Conservation (phyloP, 2,329 filamentous ascomycete genomes). For the Hypoxylon sp. region DNA sequence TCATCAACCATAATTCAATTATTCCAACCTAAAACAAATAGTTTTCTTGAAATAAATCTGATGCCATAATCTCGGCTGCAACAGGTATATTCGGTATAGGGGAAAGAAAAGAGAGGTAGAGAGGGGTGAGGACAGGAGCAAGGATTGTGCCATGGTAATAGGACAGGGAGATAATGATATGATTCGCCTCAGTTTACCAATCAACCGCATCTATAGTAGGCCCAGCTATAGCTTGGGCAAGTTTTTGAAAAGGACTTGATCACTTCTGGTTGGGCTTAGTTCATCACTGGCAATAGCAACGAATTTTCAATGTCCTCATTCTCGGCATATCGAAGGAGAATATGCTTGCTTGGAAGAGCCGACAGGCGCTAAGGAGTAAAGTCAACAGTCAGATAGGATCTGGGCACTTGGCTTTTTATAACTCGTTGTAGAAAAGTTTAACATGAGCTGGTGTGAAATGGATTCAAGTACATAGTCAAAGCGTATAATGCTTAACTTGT, state of each 20-base stretch:
- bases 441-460: too few species aligned
- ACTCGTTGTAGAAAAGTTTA: neutral
- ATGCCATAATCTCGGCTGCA: neutral
- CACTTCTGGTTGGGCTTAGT: neutral
- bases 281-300: neutral
- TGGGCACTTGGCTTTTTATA: neutral
- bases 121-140: too few species aligned
- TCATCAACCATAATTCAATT: neutral
- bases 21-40: neutral
- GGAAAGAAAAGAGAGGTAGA: neutral
- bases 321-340: neutral
- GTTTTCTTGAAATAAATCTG: neutral
- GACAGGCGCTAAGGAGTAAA: neutral
- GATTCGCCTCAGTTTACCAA: conserved; percentile 1
- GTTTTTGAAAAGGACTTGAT: neutral
- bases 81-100: neutral
- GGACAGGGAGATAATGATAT: neutral
- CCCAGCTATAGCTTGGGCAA: neutral
- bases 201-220: neutral
- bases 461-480: too few species aligned
- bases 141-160: neutral
- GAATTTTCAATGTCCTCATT: neutral
- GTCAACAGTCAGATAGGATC: neutral
- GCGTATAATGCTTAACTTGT: too few species aligned
- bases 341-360: neutral